Evolutionary conservation across 177 flowering plant genomes (phyloP).

Genomic region (Tripterygium wilfordii): DNA sequence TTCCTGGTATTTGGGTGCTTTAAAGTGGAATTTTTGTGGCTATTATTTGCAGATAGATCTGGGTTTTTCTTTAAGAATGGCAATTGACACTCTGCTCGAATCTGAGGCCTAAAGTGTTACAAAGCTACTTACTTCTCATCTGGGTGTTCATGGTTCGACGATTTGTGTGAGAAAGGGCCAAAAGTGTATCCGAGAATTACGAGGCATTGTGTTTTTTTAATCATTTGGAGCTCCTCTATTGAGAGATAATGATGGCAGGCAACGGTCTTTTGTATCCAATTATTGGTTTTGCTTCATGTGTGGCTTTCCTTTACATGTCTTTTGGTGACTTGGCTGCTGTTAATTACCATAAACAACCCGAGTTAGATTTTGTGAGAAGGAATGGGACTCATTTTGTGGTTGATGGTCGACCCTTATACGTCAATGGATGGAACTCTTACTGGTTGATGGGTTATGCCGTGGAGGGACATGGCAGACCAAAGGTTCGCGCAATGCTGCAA

Average conservation of each 20-base stretch:
- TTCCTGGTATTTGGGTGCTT: slow-evolving; percentile 6
- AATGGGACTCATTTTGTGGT: slow-evolving; percentile 30
- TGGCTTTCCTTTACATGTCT: slow-evolving; percentile 66
- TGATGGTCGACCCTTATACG: slow-evolving; percentile 18
- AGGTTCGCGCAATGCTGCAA: slow-evolving; percentile 39
- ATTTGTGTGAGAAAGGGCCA: slow-evolving; percentile 5
- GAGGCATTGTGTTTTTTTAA: slow-evolving; percentile 3
- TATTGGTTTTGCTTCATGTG: slow-evolving; percentile 65
- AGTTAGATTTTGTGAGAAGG: slow-evolving; percentile 24
- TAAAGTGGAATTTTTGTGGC: too few species aligned
- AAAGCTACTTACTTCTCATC: slow-evolving; percentile 4
- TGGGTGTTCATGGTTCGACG: slow-evolving; percentile 13
- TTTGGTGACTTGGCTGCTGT: slow-evolving; percentile 46
- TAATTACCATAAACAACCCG: slow-evolving; percentile 10
- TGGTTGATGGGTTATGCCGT: slow-evolving; percentile 60
- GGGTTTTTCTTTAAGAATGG: slow-evolving; percentile 4
- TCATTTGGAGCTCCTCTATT: background rate
- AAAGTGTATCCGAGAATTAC: slow-evolving; percentile 9
- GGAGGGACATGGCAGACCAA: slow-evolving; percentile 23
- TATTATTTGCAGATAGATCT: too few species aligned
- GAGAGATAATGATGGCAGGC: slow-evolving; percentile 33
- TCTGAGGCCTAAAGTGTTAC: too few species aligned
- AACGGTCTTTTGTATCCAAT: slow-evolving; percentile 63
- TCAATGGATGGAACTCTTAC: slow-evolving; percentile 71
- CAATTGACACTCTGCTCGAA: background rate